Base-by-base conservation (phyloP, 2,329 filamentous ascomycete species). In the Colletotrichum scovillei region DNA sequence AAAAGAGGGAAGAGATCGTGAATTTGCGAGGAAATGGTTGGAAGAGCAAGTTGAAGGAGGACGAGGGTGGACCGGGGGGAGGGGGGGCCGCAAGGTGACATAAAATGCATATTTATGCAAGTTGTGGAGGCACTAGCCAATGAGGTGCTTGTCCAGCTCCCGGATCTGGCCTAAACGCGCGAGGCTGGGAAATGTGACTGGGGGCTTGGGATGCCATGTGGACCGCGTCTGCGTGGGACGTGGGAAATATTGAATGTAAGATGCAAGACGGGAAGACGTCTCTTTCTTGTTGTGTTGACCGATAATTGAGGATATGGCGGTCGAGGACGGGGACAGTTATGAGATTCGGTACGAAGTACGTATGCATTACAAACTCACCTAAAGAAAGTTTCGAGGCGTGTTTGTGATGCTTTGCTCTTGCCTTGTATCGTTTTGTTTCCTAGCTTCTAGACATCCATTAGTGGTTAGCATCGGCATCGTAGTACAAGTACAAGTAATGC, bases 1-100 rank as follows among this genome's bases (percentile, higher is more conserved):
- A 63, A 73, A 71, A 63, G 66, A 71, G 66, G 66, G 69, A 74
- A 79, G 80, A 79, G 80, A 79, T 78, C 76, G 78, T 79, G 79
- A 76, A 67, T 77, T 78, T 78, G 71, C 55, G 67, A 73, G 67
- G 42, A 71, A 63, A 62, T 77, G 69, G 75, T 67, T 74, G 63
- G 71, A 71, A 73, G 71, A 56, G 56, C 56, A 56, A 72, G 71
- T 70, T 73, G 71, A 66, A 70, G 22, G 67, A 46, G 38, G 49
- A 70, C 22, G 49, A 24, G 42, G 49, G 30, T 28, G 46, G 62
- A 60, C 62, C 22, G 12, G 68, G 57, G 57, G 58, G 35, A 26
- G n/a, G 63, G 32, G 49, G 32, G 49, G 16, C 24, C 26, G 60
- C 26, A 63, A 49, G 46, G 53, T 63, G 69, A 63, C 72, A 74